These are phyloP conservation scores for Xylaria sp. DNA, from an alignment of 2,329 filamentous ascomycete species.

Conservation along the genomic window DNA sequence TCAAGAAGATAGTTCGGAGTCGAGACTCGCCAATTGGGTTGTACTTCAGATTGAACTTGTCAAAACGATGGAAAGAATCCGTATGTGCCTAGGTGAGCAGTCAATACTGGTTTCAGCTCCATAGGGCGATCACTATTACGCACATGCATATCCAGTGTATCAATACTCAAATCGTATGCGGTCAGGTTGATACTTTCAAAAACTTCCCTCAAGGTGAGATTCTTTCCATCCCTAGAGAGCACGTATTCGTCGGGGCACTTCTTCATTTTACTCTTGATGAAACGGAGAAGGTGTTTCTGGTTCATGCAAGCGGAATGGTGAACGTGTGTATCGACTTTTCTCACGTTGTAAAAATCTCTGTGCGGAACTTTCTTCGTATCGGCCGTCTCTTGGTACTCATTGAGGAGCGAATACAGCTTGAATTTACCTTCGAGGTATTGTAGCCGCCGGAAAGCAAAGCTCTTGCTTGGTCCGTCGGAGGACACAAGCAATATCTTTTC, in stretches of 20 bases:
- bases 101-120: constrained; percentile 26
- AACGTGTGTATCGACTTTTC: constrained; percentile 98
- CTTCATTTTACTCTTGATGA: constrained; percentile 99
- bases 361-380: constrained; percentile 98
- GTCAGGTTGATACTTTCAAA: constrained; percentile 98
- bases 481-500: constrained; percentile 89
- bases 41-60: constrained; percentile 99
- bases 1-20: constrained; percentile 96
- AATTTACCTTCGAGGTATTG: constrained; percentile 98
- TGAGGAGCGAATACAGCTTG: constrained; percentile 90
- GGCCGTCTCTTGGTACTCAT: constrained; percentile 97
- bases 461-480: constrained; percentile 95
- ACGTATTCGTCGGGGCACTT: constrained; percentile 95
- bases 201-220: constrained; percentile 90
- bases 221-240: constrained; percentile 89
- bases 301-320: constrained; percentile 99
- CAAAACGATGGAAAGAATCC: constrained; percentile 97
- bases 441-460: constrained; percentile 92
- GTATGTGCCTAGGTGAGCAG: constrained; percentile 77
- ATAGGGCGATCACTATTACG: constrained; percentile 47
- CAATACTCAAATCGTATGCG: constrained; percentile 96
- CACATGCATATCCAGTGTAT: constrained; percentile 98
- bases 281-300: constrained; percentile 95
- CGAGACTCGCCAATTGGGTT: constrained; percentile 97
- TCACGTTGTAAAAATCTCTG: constrained; percentile 98